These are phyloP conservation scores for Colletotrichum horii DNA, from an alignment of 2,329 filamentous ascomycete genomes.

Conservation along the genomic window DNA sequence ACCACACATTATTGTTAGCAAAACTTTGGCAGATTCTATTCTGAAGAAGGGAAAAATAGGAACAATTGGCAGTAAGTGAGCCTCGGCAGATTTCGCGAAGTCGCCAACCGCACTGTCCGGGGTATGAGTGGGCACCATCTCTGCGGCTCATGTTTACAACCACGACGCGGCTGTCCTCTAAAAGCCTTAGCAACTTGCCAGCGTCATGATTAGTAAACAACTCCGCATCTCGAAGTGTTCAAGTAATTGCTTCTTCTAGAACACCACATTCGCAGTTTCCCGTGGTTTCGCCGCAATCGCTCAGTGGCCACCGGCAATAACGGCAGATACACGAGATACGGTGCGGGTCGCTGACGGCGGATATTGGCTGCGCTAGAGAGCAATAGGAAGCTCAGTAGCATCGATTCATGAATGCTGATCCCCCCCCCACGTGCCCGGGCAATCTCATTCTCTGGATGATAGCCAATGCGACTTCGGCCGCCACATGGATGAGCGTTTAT, in stretches of 20 bases:
- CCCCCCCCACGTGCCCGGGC: background rate
- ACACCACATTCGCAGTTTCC: background rate
- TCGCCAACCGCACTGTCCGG: background rate
- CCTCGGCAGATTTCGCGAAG: background rate
- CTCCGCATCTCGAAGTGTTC: background rate
- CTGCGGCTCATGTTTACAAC: background rate
- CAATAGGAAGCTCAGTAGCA: background rate
- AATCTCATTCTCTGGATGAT: background rate
- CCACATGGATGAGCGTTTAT: background rate
- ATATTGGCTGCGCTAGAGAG: background rate
- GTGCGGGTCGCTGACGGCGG: background rate
- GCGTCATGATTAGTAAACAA: background rate
- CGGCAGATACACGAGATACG: background rate
- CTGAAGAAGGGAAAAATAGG: too few species aligned
- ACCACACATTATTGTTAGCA: too few species aligned
- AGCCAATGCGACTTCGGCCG: background rate
- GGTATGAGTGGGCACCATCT: background rate
- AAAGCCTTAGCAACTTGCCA: background rate
- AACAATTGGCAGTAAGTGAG: too few species aligned
- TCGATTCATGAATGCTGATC: background rate
- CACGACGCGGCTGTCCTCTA: rapidly evolving
- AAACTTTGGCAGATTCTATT: too few species aligned
- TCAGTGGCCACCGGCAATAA: background rate
- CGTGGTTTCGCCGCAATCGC: background rate
- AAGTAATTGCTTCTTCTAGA: background rate